Evolutionary conservation across 768 basidiomycete species (phyloP).

Genomic region (Russula foetens): DNA sequence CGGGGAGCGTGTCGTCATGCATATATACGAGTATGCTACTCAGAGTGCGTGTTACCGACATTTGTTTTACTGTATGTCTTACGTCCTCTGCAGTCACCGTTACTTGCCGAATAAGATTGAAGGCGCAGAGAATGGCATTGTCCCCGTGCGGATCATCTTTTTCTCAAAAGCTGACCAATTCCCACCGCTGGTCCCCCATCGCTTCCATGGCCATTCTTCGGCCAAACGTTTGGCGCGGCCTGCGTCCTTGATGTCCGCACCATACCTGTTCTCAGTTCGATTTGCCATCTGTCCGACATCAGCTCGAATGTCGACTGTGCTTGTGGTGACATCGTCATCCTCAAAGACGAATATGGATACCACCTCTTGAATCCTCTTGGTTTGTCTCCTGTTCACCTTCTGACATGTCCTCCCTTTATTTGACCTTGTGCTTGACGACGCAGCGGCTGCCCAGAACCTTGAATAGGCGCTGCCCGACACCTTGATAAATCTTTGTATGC

Average conservation of each 20-base stretch:
- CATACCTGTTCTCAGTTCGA: slow-evolving; percentile 78
- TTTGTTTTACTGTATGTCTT: neutral
- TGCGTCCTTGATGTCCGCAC: slow-evolving; percentile 86
- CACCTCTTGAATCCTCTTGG: slow-evolving; percentile 74
- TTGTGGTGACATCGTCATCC: slow-evolving; percentile 91
- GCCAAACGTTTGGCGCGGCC: slow-evolving; percentile 87
- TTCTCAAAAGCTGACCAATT: slow-evolving; percentile 95
- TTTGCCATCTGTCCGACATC: slow-evolving; percentile 89
- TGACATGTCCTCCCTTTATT: neutral
- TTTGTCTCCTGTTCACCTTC: slow-evolving; percentile 7
- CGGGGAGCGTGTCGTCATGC: slow-evolving; percentile 73
- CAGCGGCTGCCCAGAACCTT: slow-evolving; percentile 86
- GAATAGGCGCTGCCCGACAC: slow-evolving; percentile 95
- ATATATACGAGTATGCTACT: slow-evolving; percentile 91
- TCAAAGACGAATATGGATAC: slow-evolving; percentile 76
- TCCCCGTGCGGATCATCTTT: slow-evolving; percentile 90
- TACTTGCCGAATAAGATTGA: slow-evolving; percentile 72
- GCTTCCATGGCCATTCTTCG: slow-evolving; percentile 75
- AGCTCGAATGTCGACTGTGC: slow-evolving; percentile 88
- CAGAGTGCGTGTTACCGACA: slow-evolving; percentile 50
- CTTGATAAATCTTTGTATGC: slow-evolving; percentile 71
- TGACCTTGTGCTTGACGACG: neutral
- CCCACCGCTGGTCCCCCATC: slow-evolving; percentile 93
- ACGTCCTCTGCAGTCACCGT: slow-evolving; percentile 54
- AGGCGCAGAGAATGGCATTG: slow-evolving; percentile 67